Evolutionary conservation across 495 filamentous ascomycete species (phyloP), one percentile per base, ranked within the genome.

Genomic region (Penicillium alfredii): DNA sequence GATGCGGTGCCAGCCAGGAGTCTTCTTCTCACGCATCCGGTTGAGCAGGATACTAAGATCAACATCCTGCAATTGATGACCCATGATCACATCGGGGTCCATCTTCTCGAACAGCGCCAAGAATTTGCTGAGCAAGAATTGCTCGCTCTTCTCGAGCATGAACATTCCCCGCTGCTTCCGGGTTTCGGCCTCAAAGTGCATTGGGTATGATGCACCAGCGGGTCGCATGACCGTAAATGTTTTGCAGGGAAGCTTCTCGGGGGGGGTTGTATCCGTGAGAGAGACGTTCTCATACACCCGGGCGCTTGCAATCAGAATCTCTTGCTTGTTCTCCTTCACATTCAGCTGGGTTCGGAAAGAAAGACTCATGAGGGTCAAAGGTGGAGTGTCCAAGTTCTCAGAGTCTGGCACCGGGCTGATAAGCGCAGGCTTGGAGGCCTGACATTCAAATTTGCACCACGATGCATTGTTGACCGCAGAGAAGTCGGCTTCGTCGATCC

Each of bases 1-100:
- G 36, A 98, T 81, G 19, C 88, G 76, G 45, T 92, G 89, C 92
- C 92, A 98, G 25, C 86, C 81, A 5, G 84, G 85, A 0, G 85
- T 90, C 60, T 88, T 96, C 61, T 80, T 86, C 48, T 95, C 88
- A 40, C 84, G 80, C 55, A 98, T 72, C 12, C 92, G 80, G 58
- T 77, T 92, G 5, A 98, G 66, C 18, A 98, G 66, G 35, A 96
- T 81, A 47, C 88, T 88, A 47, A 92, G 94, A 49, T 98, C 92
- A 3, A 98, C 88, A 49, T 92, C 93, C 61, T 98, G 93, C 15
- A 97, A 72, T 54, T 93, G 83, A 53, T 97, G 92, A n/a, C 92
- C 92, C 55, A 97, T 74, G 15, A 97, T 69, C 17, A 94, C 88
- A 69, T 98, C 92, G 6, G 92, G 92, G 55, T 98, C 92, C 45